Evolutionary conservation across 164 flowering plant species (phyloP).

Genomic region (Platanus orientalis): DNA sequence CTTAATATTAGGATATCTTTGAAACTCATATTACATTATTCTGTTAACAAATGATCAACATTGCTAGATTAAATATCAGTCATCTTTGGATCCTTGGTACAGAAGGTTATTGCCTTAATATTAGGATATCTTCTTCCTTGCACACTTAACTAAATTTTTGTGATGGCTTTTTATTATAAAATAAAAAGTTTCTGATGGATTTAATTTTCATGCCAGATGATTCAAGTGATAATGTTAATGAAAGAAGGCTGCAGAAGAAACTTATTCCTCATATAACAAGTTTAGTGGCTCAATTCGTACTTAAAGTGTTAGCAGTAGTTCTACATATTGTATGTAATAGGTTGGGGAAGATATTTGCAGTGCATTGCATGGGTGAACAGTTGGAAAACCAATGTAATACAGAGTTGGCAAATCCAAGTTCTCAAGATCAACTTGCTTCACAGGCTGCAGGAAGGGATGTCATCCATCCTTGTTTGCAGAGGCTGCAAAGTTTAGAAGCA

Average conservation of each 20-base stretch:
- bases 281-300: slow-evolving; percentile 24
- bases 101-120: not conserved
- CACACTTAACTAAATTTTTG: too few relatives aligned
- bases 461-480: slow-evolving; percentile 54
- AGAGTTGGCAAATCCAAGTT: slow-evolving; percentile 18
- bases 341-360: slow-evolving; percentile 32
- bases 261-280: slow-evolving; percentile 23
- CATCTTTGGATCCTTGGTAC: not conserved
- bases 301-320: slow-evolving; percentile 43
- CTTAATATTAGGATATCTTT: too few relatives aligned
- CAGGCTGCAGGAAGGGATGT: slow-evolving; percentile 23
- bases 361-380: slow-evolving; percentile 18
- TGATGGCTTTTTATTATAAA: too few relatives aligned
- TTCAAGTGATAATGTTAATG: slow-evolving; percentile 9
- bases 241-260: slow-evolving; percentile 23
- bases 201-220: slow-evolving; percentile 27
- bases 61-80: not conserved
- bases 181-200: not conserved
- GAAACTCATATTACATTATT: too few relatives aligned
- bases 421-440: slow-evolving; percentile 19
- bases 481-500: slow-evolving; percentile 66
- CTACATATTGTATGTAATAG: slow-evolving; percentile 33
- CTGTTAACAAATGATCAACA: not conserved
- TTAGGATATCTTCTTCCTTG: not conserved
- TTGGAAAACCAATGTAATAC: slow-evolving; percentile 15